A percentile compares a stretch with the other conserved stretches of the same genome.
Conservation (phyloP, 1,284 basidiomycete genomes). For the Anthracocystis panici-leucophaei region DNA sequence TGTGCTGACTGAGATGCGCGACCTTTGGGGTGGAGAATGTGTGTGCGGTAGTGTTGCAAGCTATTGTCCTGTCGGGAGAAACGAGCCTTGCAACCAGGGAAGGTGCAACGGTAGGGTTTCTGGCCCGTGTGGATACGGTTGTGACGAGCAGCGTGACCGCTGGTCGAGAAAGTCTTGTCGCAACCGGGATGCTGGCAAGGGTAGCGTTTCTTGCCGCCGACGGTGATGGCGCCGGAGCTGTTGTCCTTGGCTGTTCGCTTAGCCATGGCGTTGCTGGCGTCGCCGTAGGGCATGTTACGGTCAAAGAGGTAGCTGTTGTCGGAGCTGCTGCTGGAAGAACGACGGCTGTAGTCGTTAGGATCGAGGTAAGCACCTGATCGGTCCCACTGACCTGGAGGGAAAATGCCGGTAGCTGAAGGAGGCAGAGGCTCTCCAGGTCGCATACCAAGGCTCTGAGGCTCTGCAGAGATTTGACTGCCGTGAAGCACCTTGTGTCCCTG, state of each 20-base stretch:
- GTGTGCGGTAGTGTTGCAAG: constrained; percentile 68
- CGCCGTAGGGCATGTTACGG: constrained; percentile 40
- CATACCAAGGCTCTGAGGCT: constrained; percentile 26
- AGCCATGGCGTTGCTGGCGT: constrained; percentile 20
- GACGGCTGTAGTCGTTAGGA: constrained; percentile 41
- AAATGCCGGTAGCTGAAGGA: constrained; percentile 42
- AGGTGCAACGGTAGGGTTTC: constrained; percentile 67
- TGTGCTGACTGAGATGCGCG: constrained; percentile 46
- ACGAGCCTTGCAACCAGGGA: constrained; percentile 67
- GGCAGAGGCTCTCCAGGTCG: constrained; percentile 36
- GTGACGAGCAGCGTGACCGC: constrained; percentile 84
- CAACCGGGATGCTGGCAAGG: constrained; percentile 75
- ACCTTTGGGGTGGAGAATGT: constrained; percentile 64
- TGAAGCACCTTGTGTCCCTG: constrained; percentile 50
- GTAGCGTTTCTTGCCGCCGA: constrained; percentile 72
- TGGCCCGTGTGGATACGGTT: constrained; percentile 78
- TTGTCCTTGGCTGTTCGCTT: constrained; percentile 36
- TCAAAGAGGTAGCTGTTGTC: constrained; percentile 41
- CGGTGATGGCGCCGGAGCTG: constrained; percentile 50
- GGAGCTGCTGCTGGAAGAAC: constrained; percentile 36
- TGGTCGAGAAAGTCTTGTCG: constrained; percentile 81
- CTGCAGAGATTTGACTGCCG: constrained; percentile 42
- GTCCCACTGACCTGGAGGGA: constrained; percentile 50
- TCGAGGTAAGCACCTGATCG: constrained; percentile 36
- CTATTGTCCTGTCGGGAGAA: constrained; percentile 70